Evolutionary conservation across 2,329 filamentous ascomycete species (phyloP), one percentile per base, ranked within the genome.

Genomic region (Ophiobolus disseminans): DNA sequence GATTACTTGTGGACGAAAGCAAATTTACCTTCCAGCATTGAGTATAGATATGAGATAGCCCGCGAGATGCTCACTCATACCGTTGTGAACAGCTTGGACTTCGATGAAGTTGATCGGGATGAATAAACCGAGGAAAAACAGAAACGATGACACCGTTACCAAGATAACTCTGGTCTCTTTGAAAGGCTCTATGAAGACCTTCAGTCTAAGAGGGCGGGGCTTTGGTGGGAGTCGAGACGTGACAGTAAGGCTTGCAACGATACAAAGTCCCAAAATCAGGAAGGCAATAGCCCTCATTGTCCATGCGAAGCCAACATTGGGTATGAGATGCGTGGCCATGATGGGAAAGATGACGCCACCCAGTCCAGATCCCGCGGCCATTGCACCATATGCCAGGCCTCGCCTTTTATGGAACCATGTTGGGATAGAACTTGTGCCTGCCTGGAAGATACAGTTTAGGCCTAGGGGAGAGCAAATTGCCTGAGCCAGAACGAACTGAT

Each of bases 271-370:
- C 50, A 89, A 78, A 53, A 89, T 85, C 39, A 88, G 72, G 47
- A 89, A 84, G 11, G 83, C 58, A 41, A 73, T 75, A 74, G 0
- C 81, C 72, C 85, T 82, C 86, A 30, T 73, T 65, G 59, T 83
- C 85, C 85, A 87, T 2, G 70, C 74, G 52, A 82, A 87, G 0
- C 82, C 84, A 6, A 85, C 75, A 3, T 75, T 25, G 0, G 74
- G 73, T 36, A 86, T 80, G 17, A 87, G 68, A 25, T 78, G 77
- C 1, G 77, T 70, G 10, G 86, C 77, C 78, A 87, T 83, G 59
- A 86, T 85, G 0, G 85, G 84, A 38, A 86, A 80, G 26, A 86
- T 78, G 13, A 87, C 80, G 14, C 80, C 80, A 2, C 80, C 80
- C 4, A 82, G 53, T 3, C 77, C 79, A 20, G 76, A 78, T 3